Base-by-base conservation (phyloP, 2,329 filamentous ascomycete genomes). In the Claviceps capensis region DNA sequence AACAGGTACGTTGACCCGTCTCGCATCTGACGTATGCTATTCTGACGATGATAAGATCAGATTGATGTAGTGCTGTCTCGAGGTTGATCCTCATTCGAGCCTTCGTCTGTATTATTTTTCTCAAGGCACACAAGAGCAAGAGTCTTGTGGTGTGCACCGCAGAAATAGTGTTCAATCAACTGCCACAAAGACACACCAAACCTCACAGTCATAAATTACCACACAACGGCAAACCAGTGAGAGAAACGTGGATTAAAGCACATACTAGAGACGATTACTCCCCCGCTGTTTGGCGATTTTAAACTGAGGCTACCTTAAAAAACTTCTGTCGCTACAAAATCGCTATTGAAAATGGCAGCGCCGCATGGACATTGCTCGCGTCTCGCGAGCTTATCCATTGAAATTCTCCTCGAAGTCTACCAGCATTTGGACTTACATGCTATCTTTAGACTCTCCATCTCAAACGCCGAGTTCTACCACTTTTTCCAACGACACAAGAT, bases 401-500 rank as follows among this genome's bases (percentile, higher is more conserved):
- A 79, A 57, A 67, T 76, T 17, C 59, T 76, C 2, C 60, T 77
- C 11, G 69, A 74, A 19, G 71, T 78, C 23, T 74, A 74, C 57
- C 68, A 69, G 34, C 56, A 69, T 17, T 62, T 78, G 49, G 67
- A 73, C 51, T 53, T 75, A 1, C 57, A 62, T 2, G 69, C 69
- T 23, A 64, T 73, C 38, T 68, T 67, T 49, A 64, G 63, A 36
- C 63, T 73, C 36, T 69, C 63, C n/a, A 57, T 61, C 14, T 59
- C 63, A 2, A 72, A 67, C 55, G 67, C 63, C 30, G 61, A 61
- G 1, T 65, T 76, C 16, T 61, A 65, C 16, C 55, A 61, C 3
- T 65, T 78, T n/a, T 72, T 75, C 49, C 58, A 61, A 8, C 59
- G 60, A 4, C 66, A 72, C 57, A 72, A 70, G 59, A 56, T 64